Evolutionary conservation across 225 moss, liverwort and hornwort species (phyloP).

Genomic region (Marchantia polymorpha): DNA sequence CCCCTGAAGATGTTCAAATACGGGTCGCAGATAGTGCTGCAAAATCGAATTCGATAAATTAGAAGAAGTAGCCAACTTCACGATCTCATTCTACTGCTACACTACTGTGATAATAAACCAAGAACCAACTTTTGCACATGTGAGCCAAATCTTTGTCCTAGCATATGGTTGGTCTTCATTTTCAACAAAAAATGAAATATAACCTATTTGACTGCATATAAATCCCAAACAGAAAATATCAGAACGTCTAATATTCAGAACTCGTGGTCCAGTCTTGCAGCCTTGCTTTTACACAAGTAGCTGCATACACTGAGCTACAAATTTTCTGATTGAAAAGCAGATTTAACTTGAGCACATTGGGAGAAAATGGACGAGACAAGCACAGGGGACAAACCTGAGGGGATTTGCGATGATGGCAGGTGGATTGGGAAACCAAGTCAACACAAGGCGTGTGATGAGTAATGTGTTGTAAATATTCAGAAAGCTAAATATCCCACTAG

Average conservation of each 20-base stretch:
- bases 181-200: too few species aligned
- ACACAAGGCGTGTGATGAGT: constrained; percentile 70
- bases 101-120: too few species aligned
- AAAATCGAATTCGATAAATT: constrained; percentile 24
- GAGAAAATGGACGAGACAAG: not conserved
- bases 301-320: not conserved
- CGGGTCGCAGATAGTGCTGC: constrained; percentile 90
- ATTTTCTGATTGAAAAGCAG: not conserved
- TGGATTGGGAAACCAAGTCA: constrained; percentile 96
- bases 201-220: too few species aligned
- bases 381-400: constrained; percentile 41
- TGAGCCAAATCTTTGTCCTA: too few species aligned
- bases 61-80: not conserved
- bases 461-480: constrained; percentile 89
- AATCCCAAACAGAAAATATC: too few species aligned
- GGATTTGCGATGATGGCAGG: constrained; percentile 79
- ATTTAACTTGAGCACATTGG: too few species aligned
- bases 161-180: too few species aligned
- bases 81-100: too few species aligned
- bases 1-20: constrained; percentile 95
- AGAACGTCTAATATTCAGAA: too few species aligned
- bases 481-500: constrained; percentile 86
- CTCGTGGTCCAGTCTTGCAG: too few species aligned
- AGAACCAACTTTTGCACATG: too few species aligned
- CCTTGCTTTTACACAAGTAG: too few species aligned